Evolutionary conservation across 2,329 filamentous ascomycete species (phyloP).

Genomic region (Penicillium fuscoglaucum): DNA sequence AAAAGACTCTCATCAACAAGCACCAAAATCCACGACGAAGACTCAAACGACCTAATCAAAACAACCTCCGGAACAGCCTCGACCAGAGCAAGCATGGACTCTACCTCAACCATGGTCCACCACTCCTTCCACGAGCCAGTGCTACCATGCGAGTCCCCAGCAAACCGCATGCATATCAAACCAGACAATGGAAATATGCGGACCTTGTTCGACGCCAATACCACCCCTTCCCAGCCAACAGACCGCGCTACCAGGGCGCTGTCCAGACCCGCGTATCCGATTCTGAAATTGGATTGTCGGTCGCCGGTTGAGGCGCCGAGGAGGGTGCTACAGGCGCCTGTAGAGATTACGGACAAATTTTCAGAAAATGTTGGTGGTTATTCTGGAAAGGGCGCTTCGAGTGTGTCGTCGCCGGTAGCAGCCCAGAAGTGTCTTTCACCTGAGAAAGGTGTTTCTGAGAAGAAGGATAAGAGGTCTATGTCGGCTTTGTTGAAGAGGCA

Average conservation of each 20-base stretch:
- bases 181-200: slow-evolving; percentile 15
- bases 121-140: slow-evolving; percentile 12
- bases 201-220: slow-evolving; percentile 14
- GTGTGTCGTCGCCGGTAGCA: neutral
- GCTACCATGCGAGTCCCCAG: slow-evolving; percentile 13
- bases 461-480: slow-evolving; percentile 18
- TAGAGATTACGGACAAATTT: slow-evolving; percentile 4
- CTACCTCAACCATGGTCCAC: slow-evolving; percentile 18
- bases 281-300: slow-evolving; percentile 21
- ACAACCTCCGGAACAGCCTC: slow-evolving; percentile 17
- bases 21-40: slow-evolving; percentile 19
- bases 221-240: neutral
- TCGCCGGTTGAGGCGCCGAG: slow-evolving; percentile 14
- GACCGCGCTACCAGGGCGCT: slow-evolving; percentile 8
- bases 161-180: slow-evolving; percentile 10
- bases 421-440: neutral
- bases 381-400: neutral
- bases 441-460: neutral
- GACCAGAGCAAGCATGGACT: slow-evolving; percentile 15
- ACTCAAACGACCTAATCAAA: slow-evolving; percentile 25
- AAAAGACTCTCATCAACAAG: slow-evolving; percentile 17
- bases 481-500: slow-evolving; percentile 15
- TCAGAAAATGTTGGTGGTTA: neutral
- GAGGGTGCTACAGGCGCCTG: slow-evolving; percentile 8
- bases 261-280: slow-evolving; percentile 19